Evolutionary conservation across 805 yeast species (phyloP), one percentile per base, ranked within the genome.

Genomic region (Metschnikowia lochheadii): DNA sequence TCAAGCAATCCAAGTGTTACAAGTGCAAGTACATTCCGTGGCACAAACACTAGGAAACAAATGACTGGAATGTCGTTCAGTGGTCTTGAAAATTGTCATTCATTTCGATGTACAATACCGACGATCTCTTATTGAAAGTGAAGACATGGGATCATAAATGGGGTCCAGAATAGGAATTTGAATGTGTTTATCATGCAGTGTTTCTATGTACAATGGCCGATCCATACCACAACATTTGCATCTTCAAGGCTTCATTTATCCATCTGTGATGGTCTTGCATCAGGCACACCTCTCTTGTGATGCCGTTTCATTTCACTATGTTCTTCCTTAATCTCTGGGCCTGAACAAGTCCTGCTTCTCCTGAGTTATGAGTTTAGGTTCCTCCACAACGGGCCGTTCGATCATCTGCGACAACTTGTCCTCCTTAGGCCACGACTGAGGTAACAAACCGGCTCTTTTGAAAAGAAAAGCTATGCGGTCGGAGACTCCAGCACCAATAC

Each of bases 401-500:
- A 72, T 59, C 20, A 48, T 42, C 47, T 56, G 61, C 15, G 69
- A 55, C 56, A 69, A 63, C 55, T 71, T 67, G 48, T 56, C 55
- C 39, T 89, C 76, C 60, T 75, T 63, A 44, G 85, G 84, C 85
- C 85, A 81, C 54, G 75, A 75, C 49, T 75, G 77, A 31, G 80
- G 79, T 49, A 82, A 79, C 50, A 81, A 79, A 52, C 96, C 90
- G 41, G 87, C 89, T 66, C 84, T 89, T 63, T 82, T 84, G 65
- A 94, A 80, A 47, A 94, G 71, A 56, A 82, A 82, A 2, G 82
- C 78, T 11, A 92, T 96, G 3, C 94, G 75, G 40, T 86, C 90
- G 21, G 92, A 83, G 6, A 97, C 96, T 65, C 88, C 96, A 1
- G 98, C 98, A 11, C 99, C 99, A 17, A 89, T 96, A 61, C 97